phyloP scores from a whole-genome alignment of 1,284 basidiomycete genomes.

The Anthracocystis panici-leucophaei region DNA sequence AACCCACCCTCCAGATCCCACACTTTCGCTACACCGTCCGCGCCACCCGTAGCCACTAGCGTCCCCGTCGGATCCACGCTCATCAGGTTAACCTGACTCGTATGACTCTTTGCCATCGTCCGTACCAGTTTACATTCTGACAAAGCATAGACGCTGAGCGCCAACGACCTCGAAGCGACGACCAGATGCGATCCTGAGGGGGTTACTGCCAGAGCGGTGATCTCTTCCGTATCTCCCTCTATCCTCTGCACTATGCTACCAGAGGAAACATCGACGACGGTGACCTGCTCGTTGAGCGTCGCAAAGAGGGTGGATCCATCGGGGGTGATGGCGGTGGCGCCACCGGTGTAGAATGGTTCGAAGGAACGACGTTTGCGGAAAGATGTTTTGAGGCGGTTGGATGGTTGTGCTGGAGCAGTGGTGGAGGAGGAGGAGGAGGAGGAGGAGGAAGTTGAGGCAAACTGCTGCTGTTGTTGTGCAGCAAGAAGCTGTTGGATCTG shows the following conservation, averaged over 20 bases:
- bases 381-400: constrained; percentile 48
- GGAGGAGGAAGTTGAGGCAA: constrained; percentile 34
- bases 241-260: constrained; percentile 76
- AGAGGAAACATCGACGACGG: constrained; percentile 82
- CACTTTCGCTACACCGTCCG: constrained; percentile 95
- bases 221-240: constrained; percentile 71
- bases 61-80: constrained; percentile 85
- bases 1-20: constrained; percentile 91
- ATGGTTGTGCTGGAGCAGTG: neutral
- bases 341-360: constrained; percentile 68
- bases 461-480: constrained; percentile 35
- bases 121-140: constrained; percentile 73
- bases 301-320: constrained; percentile 86
- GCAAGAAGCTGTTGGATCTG: constrained; percentile 40
- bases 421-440: constrained; percentile 5
- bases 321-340: constrained; percentile 77
- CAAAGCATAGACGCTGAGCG: constrained; percentile 72
- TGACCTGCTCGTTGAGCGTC: constrained; percentile 85
- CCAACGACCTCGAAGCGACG: constrained; percentile 72
- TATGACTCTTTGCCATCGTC: constrained; percentile 84
- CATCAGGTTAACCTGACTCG: constrained; percentile 87
- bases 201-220: constrained; percentile 72
- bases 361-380: constrained; percentile 50
- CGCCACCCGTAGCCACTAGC: constrained; percentile 92
- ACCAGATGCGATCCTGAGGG: constrained; percentile 70